Evolutionary conservation across 192 early-diverging fungal species (phyloP).

Genomic region (Podila epicladia): DNA sequence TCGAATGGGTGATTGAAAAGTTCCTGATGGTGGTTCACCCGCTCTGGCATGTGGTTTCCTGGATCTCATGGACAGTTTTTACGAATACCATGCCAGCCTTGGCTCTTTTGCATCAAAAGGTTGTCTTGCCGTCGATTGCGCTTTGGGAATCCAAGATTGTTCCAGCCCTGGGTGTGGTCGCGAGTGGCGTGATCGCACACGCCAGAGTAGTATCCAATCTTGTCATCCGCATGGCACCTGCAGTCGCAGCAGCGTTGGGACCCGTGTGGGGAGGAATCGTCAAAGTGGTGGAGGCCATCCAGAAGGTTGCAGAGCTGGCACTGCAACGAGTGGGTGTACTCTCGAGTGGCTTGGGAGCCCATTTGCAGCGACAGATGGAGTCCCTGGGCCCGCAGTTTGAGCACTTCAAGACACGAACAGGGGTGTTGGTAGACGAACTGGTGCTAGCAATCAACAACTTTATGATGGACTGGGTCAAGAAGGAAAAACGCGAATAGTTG

Average conservation of each 20-base stretch:
- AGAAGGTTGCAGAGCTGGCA: not conserved
- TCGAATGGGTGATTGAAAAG: conserved; percentile 24
- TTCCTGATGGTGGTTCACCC: conserved; percentile 14
- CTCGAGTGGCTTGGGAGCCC: conserved; percentile 19
- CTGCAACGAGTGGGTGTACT: conserved; percentile 1
- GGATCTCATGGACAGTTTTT: conserved; percentile 25
- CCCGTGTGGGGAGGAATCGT: conserved; percentile 28
- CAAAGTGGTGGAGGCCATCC: conserved; percentile 5
- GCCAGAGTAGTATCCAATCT: not conserved
- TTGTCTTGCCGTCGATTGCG: conserved; percentile 3
- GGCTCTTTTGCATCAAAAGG: conserved; percentile 9
- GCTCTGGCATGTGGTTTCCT: conserved; percentile 19
- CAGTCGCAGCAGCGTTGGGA: not conserved
- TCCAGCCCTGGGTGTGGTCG: not conserved
- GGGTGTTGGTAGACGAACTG: conserved; percentile 17
- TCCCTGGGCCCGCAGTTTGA: conserved; percentile 24
- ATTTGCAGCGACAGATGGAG: conserved; percentile 8
- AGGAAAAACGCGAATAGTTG: conserved; percentile 36
- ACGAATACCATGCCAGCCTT: not conserved
- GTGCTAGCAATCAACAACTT: conserved; percentile 15
- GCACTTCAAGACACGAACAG: conserved; percentile 20
- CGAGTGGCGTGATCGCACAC: not conserved
- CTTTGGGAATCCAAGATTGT: conserved; percentile 21
- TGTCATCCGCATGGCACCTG: not conserved
- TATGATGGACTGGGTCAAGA: conserved; percentile 51